Base-by-base conservation (phyloP, 345 rosid species). In the Luvunga scandens region DNA sequence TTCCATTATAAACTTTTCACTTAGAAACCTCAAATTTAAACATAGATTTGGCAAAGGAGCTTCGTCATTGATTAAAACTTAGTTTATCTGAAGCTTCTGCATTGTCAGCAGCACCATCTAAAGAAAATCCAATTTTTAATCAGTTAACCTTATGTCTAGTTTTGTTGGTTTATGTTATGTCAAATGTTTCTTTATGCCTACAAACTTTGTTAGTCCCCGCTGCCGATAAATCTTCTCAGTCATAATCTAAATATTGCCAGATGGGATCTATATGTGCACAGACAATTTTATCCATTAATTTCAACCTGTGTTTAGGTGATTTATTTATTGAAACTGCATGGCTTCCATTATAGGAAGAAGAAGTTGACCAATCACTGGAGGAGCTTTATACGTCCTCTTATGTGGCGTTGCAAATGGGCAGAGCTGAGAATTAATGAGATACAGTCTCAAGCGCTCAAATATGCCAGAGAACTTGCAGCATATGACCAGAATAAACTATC, bases 381-480 rank as follows among this genome's bases (percentile, higher is more conserved):
- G 86, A 90, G 75, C 77, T 95, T 91, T 81, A 87, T 91, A 72
- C 85, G 83, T 66, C 99, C 99, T 68, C 83, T 95, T 42, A 91
- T 87, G 96, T 93, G 99, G 98, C 91, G 93, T 50, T 91, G 94
- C 89, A 93, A 93, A 86, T 95, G 98, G 98, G 72, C 90, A 36
- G 97, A 95, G 81, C 81, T 92, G 73, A 90, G 85, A 81, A 89
- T 93, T 59, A 92, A 87, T 73, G 91, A 93, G 81, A 81, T 93
- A 19, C 91, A 93, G 77, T 89, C 90, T 70, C 92, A 88, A 48
- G 89, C 92, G 66, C 67, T 79, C 69, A 92, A 84, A 86, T 95
- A 92, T 80, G 69, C 86, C 25, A 83, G 87, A 77, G 90, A 87
- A 79, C 84, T 95, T 72, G 86, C 84, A 45, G 65, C 83, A 60